Evolutionary conservation across 768 basidiomycete species (phyloP).

Genomic region (Naganishia vishniacii): DNA sequence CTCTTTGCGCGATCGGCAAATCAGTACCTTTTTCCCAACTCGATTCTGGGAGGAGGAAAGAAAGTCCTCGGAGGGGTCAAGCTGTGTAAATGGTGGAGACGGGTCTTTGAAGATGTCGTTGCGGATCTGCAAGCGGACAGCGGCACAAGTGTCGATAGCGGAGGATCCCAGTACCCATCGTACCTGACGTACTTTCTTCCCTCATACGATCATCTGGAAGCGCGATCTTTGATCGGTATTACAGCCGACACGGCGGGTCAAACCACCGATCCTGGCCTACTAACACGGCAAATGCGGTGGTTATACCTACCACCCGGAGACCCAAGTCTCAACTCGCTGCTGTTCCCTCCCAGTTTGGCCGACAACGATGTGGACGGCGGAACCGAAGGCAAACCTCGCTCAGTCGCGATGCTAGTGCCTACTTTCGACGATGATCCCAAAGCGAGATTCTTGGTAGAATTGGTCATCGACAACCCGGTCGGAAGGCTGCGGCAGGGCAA

Average conservation of each 20-base stretch:
- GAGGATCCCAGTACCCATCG: background rate
- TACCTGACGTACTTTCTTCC: constrained; percentile 39
- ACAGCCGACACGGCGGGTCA: constrained; percentile 25
- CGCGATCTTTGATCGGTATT: constrained; percentile 35
- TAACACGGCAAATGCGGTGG: too few species aligned
- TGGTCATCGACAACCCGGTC: constrained; percentile 52
- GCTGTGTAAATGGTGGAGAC: constrained; percentile 91
- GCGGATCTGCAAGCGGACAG: constrained; percentile 45
- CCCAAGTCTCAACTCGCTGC: constrained; percentile 14
- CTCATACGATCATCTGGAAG: constrained; percentile 37
- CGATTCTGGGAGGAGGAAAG: constrained; percentile 64
- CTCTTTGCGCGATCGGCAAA: constrained; percentile 82
- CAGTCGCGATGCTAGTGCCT: constrained; percentile 71
- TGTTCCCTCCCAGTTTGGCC: constrained; percentile 3
- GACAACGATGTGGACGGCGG: constrained; percentile 47
- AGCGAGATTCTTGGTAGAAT: constrained; percentile 84
- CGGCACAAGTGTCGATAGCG: background rate
- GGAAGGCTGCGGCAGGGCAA: background rate
- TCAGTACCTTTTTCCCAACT: constrained; percentile 93
- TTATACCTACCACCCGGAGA: constrained; percentile 38
- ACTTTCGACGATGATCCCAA: constrained; percentile 97
- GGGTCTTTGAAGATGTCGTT: constrained; percentile 60
- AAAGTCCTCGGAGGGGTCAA: constrained; percentile 67
- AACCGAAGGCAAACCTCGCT: constrained; percentile 42
- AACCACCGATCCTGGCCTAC: too few species aligned